Evolutionary conservation across 208 protist genomes (phyloP), one percentile per base, ranked within the genome.

Genomic region (Jaenimonas drosophilae): DNA sequence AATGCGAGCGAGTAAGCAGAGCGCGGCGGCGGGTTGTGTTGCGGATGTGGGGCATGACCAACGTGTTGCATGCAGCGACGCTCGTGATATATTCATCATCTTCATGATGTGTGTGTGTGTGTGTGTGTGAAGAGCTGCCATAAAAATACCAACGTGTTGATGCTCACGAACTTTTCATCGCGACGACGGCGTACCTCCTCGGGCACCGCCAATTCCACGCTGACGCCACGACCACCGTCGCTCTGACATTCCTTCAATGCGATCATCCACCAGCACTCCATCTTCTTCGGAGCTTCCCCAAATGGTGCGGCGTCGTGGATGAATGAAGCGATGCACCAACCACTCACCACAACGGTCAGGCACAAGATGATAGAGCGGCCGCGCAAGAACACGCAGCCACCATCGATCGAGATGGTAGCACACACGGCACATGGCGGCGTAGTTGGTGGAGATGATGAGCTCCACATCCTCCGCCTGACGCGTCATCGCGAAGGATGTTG

Each of bases 261-360:
- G 46, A 57, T 59, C 58, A 37, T 61, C 31, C 25, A 37, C 49
- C 29, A 33, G 50, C 28, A 86, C 68, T 1, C 67, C 83, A 31
- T 92, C 83, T 40, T 88, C 62, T 50, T 88, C 83, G 0, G 76
- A 76, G 11, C 74, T 83, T 0, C 78, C 83, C 83, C 83, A 92
- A 29, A 88, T 56, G 20, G n/a, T 45, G 23, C 69, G 50, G 6
- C 83, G 77, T 0, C 70, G 58, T 30, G 48, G 30, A 16, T 17
- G 61, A 29, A 88, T 59, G 21, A 58, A 62, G 3, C 56, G 41
- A 24, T 74, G 44, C 44, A 84, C 88, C 66, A 61, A 76, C 63
- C 54, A 66, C 33, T 76, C 57, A 4, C 83, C 83, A 12, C 81
- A 6, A 6, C 64, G 24, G 5, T 45, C 47, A 26, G 83, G 83